Conservation (phyloP, 2,329 filamentous ascomycete genomes). For the Pseudogymnoascus sp. region DNA sequence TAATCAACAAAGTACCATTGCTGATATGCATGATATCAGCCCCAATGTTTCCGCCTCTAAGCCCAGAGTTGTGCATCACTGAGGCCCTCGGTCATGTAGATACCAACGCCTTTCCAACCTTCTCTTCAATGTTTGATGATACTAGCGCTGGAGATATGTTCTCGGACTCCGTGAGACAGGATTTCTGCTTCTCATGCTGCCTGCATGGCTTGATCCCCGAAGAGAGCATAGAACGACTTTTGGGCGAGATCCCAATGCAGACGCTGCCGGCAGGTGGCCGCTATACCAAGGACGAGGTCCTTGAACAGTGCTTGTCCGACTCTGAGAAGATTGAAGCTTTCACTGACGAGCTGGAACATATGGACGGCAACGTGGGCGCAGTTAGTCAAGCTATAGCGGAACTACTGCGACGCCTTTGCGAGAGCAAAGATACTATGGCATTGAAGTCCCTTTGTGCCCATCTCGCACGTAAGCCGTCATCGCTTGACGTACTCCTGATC, state of each 20-base stretch:
- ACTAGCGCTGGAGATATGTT: slow-evolving; percentile 44
- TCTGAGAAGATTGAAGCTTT: slow-evolving; percentile 67
- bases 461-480: slow-evolving; percentile 63
- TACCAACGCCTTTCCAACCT: slow-evolving; percentile 52
- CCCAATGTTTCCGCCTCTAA: slow-evolving; percentile 50
- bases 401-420: slow-evolving; percentile 61
- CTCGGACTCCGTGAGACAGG: slow-evolving; percentile 60
- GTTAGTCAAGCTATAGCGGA: slow-evolving; percentile 71
- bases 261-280: slow-evolving; percentile 65
- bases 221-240: slow-evolving; percentile 65
- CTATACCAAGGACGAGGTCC: slow-evolving; percentile 68
- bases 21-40: slow-evolving; percentile 50
- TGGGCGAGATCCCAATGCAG: slow-evolving; percentile 79
- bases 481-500: slow-evolving; percentile 66
- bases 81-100: slow-evolving; percentile 57
- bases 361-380: slow-evolving; percentile 85
- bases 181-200: slow-evolving; percentile 87
- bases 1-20: slow-evolving; percentile 64
- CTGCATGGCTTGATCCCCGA: slow-evolving; percentile 78
- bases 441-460: slow-evolving; percentile 65
- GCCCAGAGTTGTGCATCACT: slow-evolving; percentile 55
- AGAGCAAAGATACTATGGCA: slow-evolving; percentile 70
- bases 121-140: slow-evolving; percentile 56
- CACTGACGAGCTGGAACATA: slow-evolving; percentile 74
- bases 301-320: slow-evolving; percentile 70